These are phyloP conservation scores for Zychaea mexicana DNA, from an alignment of 371 early-diverging fungal species.

Conservation along the genomic window DNA sequence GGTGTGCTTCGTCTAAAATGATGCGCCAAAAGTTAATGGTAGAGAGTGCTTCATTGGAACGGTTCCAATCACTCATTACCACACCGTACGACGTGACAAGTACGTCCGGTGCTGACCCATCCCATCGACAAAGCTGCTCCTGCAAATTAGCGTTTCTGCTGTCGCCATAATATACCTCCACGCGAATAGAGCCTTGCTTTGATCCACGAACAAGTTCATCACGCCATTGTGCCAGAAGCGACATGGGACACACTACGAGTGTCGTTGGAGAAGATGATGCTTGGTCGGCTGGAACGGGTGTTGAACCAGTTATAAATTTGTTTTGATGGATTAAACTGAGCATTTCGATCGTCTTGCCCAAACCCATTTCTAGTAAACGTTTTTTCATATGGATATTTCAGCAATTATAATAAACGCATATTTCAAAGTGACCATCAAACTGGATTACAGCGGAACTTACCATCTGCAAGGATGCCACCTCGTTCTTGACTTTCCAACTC, in stretches of 20 bases:
- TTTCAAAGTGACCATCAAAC: no score
- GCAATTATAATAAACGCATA: no score
- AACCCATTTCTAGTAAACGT: constrained; percentile 73
- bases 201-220: constrained; percentile 63
- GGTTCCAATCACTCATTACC: constrained; percentile 54
- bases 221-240: constrained; percentile 74
- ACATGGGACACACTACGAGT: constrained; percentile 72
- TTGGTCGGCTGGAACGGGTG: constrained; percentile 10
- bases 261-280: constrained; percentile 50
- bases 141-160: constrained; percentile 14
- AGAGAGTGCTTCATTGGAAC: constrained; percentile 19
- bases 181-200: constrained; percentile 35
- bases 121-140: constrained; percentile 24
- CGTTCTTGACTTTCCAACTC: constrained; percentile 51
- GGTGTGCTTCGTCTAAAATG: constrained; percentile 81
- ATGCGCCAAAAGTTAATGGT: constrained; percentile 61
- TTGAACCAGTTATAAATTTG: constrained; percentile 12
- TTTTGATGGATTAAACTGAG: constrained; percentile 69
- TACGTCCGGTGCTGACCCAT: constrained; percentile 53
- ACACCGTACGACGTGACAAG: constrained; percentile 73
- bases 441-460: constrained; percentile 18
- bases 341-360: constrained; percentile 89
- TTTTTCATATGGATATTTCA: background rate
- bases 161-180: constrained; percentile 64
- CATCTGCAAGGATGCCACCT: constrained; percentile 79